Percentiles rank a stretch among this genome's conserved stretches.
Evolutionary conservation across 2,329 filamentous ascomycete genomes (phyloP).

Genomic region (Catunica adiposa): DNA sequence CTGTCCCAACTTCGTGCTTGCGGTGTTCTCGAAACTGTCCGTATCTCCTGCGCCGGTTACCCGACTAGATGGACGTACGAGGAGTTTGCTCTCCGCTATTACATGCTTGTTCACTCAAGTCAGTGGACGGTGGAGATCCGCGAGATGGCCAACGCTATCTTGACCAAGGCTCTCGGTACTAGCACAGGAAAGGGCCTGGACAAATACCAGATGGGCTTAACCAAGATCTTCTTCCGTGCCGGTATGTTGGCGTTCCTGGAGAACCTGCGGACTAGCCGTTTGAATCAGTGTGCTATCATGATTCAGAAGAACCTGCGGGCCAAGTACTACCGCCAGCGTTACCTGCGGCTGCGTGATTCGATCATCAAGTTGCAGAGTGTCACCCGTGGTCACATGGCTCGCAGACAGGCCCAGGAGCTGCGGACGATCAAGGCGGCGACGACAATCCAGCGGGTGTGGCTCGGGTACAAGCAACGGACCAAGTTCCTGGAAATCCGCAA

Average conservation of each 20-base stretch:
- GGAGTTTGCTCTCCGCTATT: constrained; percentile 92
- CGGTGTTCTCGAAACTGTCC: constrained; percentile 94
- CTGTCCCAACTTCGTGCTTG: constrained; percentile 92
- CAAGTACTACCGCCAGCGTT: constrained; percentile 87
- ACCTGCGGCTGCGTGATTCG: constrained; percentile 68
- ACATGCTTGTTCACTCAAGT: constrained; percentile 84
- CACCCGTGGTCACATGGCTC: constrained; percentile 59
- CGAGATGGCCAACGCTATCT: constrained; percentile 82
- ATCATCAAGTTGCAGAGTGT: constrained; percentile 68
- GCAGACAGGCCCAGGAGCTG: constrained; percentile 62
- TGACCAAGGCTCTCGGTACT: constrained; percentile 72
- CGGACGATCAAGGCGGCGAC: constrained; percentile 76
- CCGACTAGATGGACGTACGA: constrained; percentile 98
- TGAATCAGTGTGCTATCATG: constrained; percentile 90
- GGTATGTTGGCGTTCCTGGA: constrained; percentile 98
- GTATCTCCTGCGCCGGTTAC: constrained; percentile 94
- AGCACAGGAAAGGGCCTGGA: constrained; percentile 59
- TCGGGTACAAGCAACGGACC: constrained; percentile 78
- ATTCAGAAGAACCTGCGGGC: constrained; percentile 96
- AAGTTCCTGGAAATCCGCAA: constrained; percentile 60
- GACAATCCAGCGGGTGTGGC: constrained; percentile 89
- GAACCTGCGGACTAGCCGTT: constrained; percentile 72
- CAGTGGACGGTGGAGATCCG: constrained; percentile 90
- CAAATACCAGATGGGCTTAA: constrained; percentile 94
- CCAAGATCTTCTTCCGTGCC: constrained; percentile 98